These are phyloP conservation scores for Argentina anserina DNA, from an alignment of 306 rosid species.

Conservation along the genomic window DNA sequence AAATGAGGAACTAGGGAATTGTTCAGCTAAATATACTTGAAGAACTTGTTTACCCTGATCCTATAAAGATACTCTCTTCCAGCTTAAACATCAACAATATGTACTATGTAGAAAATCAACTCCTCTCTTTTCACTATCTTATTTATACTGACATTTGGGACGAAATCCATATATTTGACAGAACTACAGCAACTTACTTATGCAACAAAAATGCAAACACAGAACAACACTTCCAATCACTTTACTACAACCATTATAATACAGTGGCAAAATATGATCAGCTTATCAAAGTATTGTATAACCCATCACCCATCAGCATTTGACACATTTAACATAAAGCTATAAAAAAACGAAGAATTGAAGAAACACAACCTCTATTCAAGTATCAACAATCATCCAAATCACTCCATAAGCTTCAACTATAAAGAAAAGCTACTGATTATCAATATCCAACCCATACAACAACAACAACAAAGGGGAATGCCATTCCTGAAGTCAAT, in stretches of 20 bases:
- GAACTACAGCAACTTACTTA: not conserved
- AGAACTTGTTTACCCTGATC: no score
- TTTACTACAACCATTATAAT: not conserved
- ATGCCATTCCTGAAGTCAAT: not conserved
- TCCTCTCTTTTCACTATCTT: not conserved
- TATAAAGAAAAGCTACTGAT: not conserved
- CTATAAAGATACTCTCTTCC: not conserved
- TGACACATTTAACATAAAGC: not conserved
- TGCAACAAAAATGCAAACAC: not conserved
- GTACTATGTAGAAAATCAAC: not conserved
- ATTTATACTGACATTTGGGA: not conserved
- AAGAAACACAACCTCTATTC: not conserved
- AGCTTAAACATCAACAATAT: not conserved
- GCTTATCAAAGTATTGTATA: not conserved
- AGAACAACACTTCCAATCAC: not conserved
- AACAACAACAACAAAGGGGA: not conserved
- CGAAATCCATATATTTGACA: not conserved
- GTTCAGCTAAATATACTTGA: no score
- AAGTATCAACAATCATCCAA: not conserved
- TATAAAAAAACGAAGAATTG: not conserved
- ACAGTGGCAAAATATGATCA: not conserved
- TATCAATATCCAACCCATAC: not conserved
- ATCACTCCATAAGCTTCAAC: not conserved
- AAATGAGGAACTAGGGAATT: not conserved
- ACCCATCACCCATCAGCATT: not conserved